Conservation (phyloP, 768 basidiomycete genomes). For the Russula foetens region DNA sequence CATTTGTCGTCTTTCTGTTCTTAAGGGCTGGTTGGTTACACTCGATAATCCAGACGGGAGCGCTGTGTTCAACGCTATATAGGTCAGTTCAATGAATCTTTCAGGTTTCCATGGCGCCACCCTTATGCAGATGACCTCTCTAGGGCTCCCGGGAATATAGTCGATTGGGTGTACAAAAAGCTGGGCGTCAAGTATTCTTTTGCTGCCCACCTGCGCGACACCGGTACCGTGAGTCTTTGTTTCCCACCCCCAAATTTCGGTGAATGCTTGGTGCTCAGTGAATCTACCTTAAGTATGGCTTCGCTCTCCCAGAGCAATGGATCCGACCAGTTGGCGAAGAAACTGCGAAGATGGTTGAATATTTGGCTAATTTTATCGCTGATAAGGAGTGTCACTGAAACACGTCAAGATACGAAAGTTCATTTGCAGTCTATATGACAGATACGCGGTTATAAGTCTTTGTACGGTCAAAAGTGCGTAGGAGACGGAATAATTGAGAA, state of each 20-base stretch:
- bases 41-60: conserved; percentile 31
- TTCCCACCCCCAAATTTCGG: too few relatives aligned
- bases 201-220: conserved; percentile 58
- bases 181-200: conserved; percentile 55
- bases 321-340: conserved; percentile 80
- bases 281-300: conserved; percentile 54
- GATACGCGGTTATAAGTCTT: background rate
- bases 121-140: conserved; percentile 8
- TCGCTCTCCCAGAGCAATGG: conserved; percentile 59
- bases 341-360: conserved; percentile 53
- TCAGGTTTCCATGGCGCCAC: background rate
- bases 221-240: conserved; percentile 48
- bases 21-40: background rate
- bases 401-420: background rate
- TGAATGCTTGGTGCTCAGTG: background rate
- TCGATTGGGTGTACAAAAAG: conserved; percentile 57
- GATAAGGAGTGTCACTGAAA: conserved; percentile 26
- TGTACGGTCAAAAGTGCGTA: background rate
- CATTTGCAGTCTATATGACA: background rate
- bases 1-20: background rate
- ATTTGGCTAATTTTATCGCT: conserved; percentile 58
- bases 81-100: conserved; percentile 25
- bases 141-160: conserved; percentile 54
- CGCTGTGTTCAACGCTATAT: conserved; percentile 40
- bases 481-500: background rate